Evolutionary conservation across 2,329 filamentous ascomycete species (phyloP), one percentile per base, ranked within the genome.

Genomic region (Elsinoe batatas): DNA sequence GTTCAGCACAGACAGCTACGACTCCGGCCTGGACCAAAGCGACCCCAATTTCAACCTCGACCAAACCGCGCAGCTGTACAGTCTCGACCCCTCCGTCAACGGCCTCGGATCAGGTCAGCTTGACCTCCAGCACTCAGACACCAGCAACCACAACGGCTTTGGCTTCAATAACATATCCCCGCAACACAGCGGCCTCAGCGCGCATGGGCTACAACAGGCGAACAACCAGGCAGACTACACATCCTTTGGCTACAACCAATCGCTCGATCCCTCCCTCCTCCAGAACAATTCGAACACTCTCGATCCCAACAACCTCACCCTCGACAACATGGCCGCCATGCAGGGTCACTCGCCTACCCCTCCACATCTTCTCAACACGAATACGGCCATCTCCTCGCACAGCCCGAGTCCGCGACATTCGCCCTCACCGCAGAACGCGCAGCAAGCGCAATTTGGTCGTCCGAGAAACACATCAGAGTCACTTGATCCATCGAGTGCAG

Each of bases 181-280:
- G 22, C 51, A 54, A 36, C 38, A 42, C 5, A 32, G 35, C 36
- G 51, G 38, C 18, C 30, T 54, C 26, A 35, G 37, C 22, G 36
- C 51, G 36, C 32, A 42, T 44, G 32, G 22, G 37, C 20, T 35
- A 47, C 38, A 37, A 10, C 53, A 55, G 30, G 22, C 38, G 40
- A 44, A 55, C 53, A 36, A 47, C 40, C 53, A 55, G 33, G 40
- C 30, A 6, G 37, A 55, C 22, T 88, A 86, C 64, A 67, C 76
- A 7, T 71, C 76, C 61, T 72, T 75, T 57, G 72, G 71, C 50
- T 74, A 76, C 58, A 77, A 82, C 59, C 79, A 81, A 64, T 81
- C 70, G 12, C 67, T 83, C 64, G 80, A 80, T 63, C 71, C 80
- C 11, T 79, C 83, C 18, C 85, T 87, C 59, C 74, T 79, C 57